Conservation (phyloP, 495 filamentous ascomycete genomes). For the Aspergillus hancockii region DNA sequence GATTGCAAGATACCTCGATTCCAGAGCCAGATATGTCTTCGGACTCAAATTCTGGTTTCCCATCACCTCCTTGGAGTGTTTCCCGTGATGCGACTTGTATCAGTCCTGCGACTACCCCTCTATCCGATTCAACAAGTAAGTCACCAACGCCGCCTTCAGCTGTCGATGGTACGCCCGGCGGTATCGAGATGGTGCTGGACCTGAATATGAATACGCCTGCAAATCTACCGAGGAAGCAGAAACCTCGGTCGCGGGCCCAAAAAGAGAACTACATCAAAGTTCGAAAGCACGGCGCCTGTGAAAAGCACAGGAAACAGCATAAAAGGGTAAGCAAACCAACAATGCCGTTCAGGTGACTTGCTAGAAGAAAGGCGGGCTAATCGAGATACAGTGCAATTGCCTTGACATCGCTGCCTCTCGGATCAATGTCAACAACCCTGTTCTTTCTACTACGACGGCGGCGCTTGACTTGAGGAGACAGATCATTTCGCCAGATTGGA, state of each 20-base stretch:
- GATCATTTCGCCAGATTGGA: conserved; percentile 2
- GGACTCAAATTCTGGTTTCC: conserved; percentile 38
- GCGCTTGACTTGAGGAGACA: conserved; percentile 8
- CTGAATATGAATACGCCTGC: conserved; percentile 49
- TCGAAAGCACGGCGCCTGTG: conserved; percentile 47
- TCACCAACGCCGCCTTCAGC: conserved; percentile 20
- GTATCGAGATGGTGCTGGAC: conserved; percentile 46
- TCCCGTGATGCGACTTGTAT: conserved; percentile 24
- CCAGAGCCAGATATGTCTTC: conserved; percentile 33
- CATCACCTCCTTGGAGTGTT: conserved; percentile 37
- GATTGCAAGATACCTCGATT: conserved; percentile 35
- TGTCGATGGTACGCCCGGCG: conserved; percentile 22
- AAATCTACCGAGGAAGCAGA: conserved; percentile 48
- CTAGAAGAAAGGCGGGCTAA: conserved; percentile 20
- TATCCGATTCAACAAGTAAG: conserved; percentile 21
- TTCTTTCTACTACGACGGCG: conserved; percentile 10
- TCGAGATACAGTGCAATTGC: conserved; percentile 42
- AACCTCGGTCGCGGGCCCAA: conserved; percentile 45
- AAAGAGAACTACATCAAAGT: conserved; percentile 52
- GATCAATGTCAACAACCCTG: conserved; percentile 21
- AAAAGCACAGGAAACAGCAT: conserved; percentile 51
- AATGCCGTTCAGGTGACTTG: background rate
- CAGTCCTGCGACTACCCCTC: conserved; percentile 21
- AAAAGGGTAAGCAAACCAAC: conserved; percentile 38
- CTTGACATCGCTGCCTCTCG: conserved; percentile 40